Evolutionary conservation across 2,329 filamentous ascomycete genomes (phyloP).

Genomic region (Claviceps humidiphila): DNA sequence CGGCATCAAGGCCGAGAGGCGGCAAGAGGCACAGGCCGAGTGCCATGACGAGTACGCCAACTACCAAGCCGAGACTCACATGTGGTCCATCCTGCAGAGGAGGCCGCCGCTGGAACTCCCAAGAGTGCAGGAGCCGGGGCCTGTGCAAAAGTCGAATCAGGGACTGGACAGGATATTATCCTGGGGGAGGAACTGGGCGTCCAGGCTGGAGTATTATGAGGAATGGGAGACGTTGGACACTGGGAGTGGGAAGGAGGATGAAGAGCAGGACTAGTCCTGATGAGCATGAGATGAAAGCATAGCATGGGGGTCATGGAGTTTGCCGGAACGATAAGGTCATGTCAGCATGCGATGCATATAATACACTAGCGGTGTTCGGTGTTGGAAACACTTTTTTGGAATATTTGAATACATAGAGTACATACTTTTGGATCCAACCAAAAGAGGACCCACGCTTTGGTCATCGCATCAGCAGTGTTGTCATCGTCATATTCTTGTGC

Average conservation of each 20-base stretch:
- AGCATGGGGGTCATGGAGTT: not conserved
- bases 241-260: not conserved
- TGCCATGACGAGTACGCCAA: constrained; percentile 26
- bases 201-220: constrained; percentile 20
- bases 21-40: constrained; percentile 32
- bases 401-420: too few relatives aligned
- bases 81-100: constrained; percentile 33
- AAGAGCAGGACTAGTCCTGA: not conserved
- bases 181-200: constrained; percentile 26
- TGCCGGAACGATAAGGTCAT: not conserved
- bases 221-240: constrained; percentile 28
- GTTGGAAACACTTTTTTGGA: too few relatives aligned
- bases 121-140: constrained; percentile 17
- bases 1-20: constrained; percentile 27
- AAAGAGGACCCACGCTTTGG: too few relatives aligned
- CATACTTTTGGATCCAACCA: too few relatives aligned
- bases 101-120: constrained; percentile 22
- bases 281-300: not conserved
- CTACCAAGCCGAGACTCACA: constrained; percentile 26
- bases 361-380: too few relatives aligned
- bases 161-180: constrained; percentile 24
- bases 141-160: constrained; percentile 14
- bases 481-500: too few relatives aligned
- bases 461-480: too few relatives aligned
- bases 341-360: too few relatives aligned